Percentiles rank a stretch among this genome's conserved stretches.
phyloP scores from a whole-genome alignment of 73 alveolate species.

The Breviolum minutum region DNA sequence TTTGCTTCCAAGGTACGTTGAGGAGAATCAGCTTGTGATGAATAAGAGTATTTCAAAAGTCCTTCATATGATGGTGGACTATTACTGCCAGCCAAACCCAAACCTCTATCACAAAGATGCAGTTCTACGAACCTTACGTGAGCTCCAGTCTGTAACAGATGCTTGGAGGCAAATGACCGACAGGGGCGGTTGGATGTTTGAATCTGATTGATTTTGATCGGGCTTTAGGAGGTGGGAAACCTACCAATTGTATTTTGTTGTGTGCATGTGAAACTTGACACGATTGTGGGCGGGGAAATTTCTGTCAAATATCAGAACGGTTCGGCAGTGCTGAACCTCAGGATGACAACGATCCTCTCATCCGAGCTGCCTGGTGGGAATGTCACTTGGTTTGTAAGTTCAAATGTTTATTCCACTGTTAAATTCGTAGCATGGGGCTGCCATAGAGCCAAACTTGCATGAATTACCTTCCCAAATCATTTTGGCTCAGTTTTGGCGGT shows the following conservation, averaged over 20 bases:
- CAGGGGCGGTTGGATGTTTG: too few species aligned
- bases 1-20: constrained; percentile 5
- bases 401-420: too few species aligned
- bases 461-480: too few species aligned
- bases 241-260: too few species aligned
- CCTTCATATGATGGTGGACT: constrained; percentile 55
- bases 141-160: constrained; percentile 19
- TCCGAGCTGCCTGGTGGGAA: constrained; percentile 90
- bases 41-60: not conserved
- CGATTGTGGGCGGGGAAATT: too few species aligned
- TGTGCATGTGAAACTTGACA: too few species aligned
- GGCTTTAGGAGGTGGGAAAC: too few species aligned
- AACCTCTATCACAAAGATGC: constrained; percentile 53
- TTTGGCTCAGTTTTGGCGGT: too few species aligned
- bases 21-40: constrained; percentile 77
- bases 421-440: too few species aligned
- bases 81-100: constrained; percentile 7
- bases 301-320: too few species aligned
- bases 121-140: constrained; percentile 32
- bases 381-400: not conserved
- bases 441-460: too few species aligned
- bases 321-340: not conserved
- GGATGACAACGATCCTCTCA: constrained; percentile 64
- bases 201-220: too few species aligned
- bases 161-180: not conserved